phyloP scores from a whole-genome alignment of 148 eudicot genomes.

The Mesembryanthemum crystallinum region DNA sequence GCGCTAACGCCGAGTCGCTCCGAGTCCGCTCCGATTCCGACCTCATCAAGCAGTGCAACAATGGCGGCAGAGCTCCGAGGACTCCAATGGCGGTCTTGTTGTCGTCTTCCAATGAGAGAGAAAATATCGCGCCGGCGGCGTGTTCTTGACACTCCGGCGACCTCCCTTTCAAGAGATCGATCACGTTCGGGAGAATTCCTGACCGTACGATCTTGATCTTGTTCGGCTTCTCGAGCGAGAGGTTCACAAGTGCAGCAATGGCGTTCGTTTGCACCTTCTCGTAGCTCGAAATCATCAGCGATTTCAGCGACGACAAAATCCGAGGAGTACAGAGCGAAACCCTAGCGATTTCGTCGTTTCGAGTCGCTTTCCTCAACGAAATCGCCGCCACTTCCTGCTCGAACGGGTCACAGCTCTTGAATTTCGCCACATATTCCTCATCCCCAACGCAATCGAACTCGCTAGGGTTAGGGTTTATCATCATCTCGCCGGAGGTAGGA shows the following conservation, averaged over 20 bases:
- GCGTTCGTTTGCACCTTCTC: conserved; percentile 62
- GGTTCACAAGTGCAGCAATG: conserved; percentile 68
- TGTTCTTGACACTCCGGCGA: conserved; percentile 65
- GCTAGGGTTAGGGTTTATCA: conserved; percentile 18
- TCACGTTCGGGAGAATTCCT: conserved; percentile 60
- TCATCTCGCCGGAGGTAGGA: conserved; percentile 20
- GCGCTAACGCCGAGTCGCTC: conserved; percentile 71
- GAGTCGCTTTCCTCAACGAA: conserved; percentile 49
- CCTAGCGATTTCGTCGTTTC: conserved; percentile 50
- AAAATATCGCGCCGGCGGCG: conserved; percentile 81
- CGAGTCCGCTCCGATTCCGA: conserved; percentile 67
- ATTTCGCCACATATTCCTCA: conserved; percentile 38
- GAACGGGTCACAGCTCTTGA: conserved; percentile 46
- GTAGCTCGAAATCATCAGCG: conserved; percentile 46
- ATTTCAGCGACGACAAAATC: conserved; percentile 37
- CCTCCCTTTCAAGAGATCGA: conserved; percentile 54
- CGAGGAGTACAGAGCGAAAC: conserved; percentile 51
- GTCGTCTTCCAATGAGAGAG: conserved; percentile 69
- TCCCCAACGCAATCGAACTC: conserved; percentile 29
- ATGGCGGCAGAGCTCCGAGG: conserved; percentile 71
- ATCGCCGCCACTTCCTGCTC: conserved; percentile 59
- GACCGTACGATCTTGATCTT: conserved; percentile 74
- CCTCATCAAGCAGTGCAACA: conserved; percentile 58
- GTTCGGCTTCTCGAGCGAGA: conserved; percentile 68
- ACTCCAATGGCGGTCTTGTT: conserved; percentile 87